Conservation (phyloP, 2,329 filamentous ascomycete genomes). For the Diaporthe vaccinii region DNA sequence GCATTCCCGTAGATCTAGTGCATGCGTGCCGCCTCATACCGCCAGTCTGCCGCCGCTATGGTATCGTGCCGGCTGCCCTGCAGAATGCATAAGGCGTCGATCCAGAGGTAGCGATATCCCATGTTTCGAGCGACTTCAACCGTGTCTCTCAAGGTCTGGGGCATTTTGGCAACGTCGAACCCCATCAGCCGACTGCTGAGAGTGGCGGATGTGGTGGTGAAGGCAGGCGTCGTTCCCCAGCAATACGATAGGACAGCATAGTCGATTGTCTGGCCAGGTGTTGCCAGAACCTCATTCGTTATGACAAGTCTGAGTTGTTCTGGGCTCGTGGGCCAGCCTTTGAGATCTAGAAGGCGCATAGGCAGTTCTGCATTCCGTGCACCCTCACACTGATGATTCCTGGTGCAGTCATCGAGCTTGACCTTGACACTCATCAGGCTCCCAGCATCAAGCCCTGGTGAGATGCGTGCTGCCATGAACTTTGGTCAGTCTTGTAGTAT, state of each 20-base stretch:
- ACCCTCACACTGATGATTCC: background rate
- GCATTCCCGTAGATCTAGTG: background rate
- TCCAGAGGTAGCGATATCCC: constrained; percentile 2
- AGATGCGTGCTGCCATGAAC: background rate
- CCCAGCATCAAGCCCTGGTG: background rate
- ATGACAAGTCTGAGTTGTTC: background rate
- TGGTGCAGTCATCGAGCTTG: background rate
- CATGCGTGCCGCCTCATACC: constrained; percentile 5
- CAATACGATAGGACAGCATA: background rate
- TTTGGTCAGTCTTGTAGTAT: background rate
- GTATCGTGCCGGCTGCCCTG: background rate
- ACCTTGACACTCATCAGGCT: background rate
- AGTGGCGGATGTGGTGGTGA: background rate
- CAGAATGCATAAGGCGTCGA: constrained; percentile 9
- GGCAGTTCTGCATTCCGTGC: background rate
- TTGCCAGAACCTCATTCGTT: background rate
- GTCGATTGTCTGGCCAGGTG: background rate
- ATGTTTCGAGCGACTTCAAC: background rate
- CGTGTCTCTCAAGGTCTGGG: background rate
- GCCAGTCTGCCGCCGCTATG: background rate
- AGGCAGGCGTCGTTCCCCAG: background rate
- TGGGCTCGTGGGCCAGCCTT: background rate
- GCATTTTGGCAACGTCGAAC: background rate
- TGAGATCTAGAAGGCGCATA: background rate
- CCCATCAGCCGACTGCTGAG: background rate